Percentiles rank a stretch among this genome's conserved stretches.
These are phyloP conservation scores for Naematelia aurantialba DNA, from an alignment of 768 basidiomycete species.

Conservation along the genomic window DNA sequence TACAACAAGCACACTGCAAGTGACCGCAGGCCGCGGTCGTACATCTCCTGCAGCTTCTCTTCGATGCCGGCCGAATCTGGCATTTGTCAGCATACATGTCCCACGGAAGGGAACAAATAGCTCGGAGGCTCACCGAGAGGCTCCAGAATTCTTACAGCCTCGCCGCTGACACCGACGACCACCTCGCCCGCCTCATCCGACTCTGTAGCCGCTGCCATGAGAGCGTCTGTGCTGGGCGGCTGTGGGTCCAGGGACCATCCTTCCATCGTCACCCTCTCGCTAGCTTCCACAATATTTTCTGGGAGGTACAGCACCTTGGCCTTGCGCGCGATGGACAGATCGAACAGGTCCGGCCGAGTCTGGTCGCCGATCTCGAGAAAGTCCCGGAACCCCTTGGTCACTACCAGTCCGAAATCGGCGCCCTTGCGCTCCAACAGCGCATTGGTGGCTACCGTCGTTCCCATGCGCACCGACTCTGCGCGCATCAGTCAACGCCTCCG, in stretches of 20 bases:
- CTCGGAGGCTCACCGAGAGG: conserved; percentile 14
- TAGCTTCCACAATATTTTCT: conserved; percentile 18
- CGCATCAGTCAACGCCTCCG: no score
- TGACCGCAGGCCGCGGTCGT: conserved; percentile 73
- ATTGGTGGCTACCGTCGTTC: conserved; percentile 26
- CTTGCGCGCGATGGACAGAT: conserved; percentile 20
- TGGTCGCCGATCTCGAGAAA: conserved; percentile 31
- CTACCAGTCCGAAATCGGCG: conserved; percentile 18
- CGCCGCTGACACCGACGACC: conserved; percentile 19
- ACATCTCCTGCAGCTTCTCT: conserved; percentile 64
- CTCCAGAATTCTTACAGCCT: conserved; percentile 19
- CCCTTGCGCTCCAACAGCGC: conserved; percentile 26
- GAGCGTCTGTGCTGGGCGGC: conserved; percentile 9
- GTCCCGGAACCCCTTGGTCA: conserved; percentile 29
- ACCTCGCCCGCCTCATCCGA: conserved; percentile 11
- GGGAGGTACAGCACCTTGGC: conserved; percentile 15
- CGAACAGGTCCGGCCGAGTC: conserved; percentile 29
- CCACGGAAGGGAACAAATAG: no score
- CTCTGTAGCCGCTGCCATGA: conserved; percentile 8
- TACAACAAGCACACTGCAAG: conserved; percentile 84
- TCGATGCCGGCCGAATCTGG: conserved; percentile 59
- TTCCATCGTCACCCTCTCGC: conserved; percentile 37
- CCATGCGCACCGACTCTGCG: conserved; percentile 20
- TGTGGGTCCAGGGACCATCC: conserved; percentile 26
- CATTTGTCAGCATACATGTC: conserved; percentile 3